Percentiles rank a stretch among this genome's conserved stretches.
Conservation (phyloP, 176 grass and related monocot species). For the Aechmea fasciata region DNA sequence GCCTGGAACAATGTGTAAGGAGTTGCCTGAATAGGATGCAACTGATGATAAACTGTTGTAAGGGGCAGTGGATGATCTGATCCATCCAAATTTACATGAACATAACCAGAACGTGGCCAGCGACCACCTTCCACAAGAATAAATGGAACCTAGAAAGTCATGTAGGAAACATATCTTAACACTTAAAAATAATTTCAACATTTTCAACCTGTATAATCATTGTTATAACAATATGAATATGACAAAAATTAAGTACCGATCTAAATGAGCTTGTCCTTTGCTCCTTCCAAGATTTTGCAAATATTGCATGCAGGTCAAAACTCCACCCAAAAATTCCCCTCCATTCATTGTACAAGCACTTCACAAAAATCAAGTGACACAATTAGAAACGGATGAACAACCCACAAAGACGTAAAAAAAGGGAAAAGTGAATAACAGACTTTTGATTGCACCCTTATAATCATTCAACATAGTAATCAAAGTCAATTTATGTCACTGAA, state of each 20-base stretch:
- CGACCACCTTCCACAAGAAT: constrained; percentile 42
- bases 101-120: constrained; percentile 23
- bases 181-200: constrained; percentile 1
- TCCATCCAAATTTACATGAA: constrained; percentile 60
- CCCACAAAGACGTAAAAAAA: constrained; percentile 3
- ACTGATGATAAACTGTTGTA: constrained; percentile 73
- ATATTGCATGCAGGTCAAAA: constrained; percentile 78
- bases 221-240: constrained; percentile 16
- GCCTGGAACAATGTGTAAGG: constrained; percentile 79
- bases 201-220: neutral
- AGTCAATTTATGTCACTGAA: no score
- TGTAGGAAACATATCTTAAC: constrained; percentile 17
- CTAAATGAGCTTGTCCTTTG: constrained; percentile 47
- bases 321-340: constrained; percentile 87
- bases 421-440: neutral
- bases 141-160: constrained; percentile 55
- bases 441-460: constrained; percentile 2
- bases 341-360: constrained; percentile 94
- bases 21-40: constrained; percentile 65
- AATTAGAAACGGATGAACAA: constrained; percentile 15
- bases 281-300: constrained; percentile 75
- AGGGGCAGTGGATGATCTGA: constrained; percentile 64
- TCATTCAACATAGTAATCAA: no score
- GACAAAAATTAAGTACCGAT: constrained; percentile 36
- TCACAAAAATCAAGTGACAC: constrained; percentile 24